A percentile compares a stretch with the other conserved stretches of the same genome.
phyloP scores from a whole-genome alignment of 805 yeast species.

The Kluyveromyces aestuarii region DNA sequence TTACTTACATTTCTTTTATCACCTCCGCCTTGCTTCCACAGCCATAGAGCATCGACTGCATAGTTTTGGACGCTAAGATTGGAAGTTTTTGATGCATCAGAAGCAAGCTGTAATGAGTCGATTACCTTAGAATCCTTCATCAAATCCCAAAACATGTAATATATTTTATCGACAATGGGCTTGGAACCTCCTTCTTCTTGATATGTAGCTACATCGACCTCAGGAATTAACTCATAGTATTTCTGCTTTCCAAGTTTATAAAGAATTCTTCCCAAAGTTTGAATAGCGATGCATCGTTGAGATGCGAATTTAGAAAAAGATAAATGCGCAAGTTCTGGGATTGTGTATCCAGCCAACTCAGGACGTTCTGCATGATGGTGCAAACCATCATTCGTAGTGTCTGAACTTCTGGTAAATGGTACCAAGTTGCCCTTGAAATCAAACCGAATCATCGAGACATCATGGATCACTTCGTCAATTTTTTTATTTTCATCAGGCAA shows the following conservation, averaged over 20 bases:
- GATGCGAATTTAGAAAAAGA: slow-evolving; percentile 72
- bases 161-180: slow-evolving; percentile 28
- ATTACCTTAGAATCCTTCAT: slow-evolving; percentile 53
- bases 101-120: slow-evolving; percentile 56
- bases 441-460: slow-evolving; percentile 68
- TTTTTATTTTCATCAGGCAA: slow-evolving; percentile 35
- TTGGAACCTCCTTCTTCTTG: slow-evolving; percentile 32
- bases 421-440: slow-evolving; percentile 80
- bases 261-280: slow-evolving; percentile 77
- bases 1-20: slow-evolving; percentile 17
- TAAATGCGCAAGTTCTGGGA: slow-evolving; percentile 71
- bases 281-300: slow-evolving; percentile 80
- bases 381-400: slow-evolving; percentile 55
- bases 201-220: slow-evolving; percentile 31
- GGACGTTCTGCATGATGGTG: slow-evolving; percentile 92
- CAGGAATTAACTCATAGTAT: slow-evolving; percentile 45
- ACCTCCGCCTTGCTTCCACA: slow-evolving; percentile 56
- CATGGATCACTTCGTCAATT: slow-evolving; percentile 25
- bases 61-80: slow-evolving; percentile 72
- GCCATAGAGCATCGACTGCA: slow-evolving; percentile 86
- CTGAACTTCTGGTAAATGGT: slow-evolving; percentile 41
- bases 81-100: slow-evolving; percentile 52
- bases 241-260: slow-evolving; percentile 64
- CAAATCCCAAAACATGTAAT: slow-evolving; percentile 57
- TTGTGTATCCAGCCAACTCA: slow-evolving; percentile 83